Percentiles rank a stretch among this genome's conserved stretches.
Evolutionary conservation across 2,329 filamentous ascomycete genomes (phyloP).

Genomic region (Microcera coccophila): DNA sequence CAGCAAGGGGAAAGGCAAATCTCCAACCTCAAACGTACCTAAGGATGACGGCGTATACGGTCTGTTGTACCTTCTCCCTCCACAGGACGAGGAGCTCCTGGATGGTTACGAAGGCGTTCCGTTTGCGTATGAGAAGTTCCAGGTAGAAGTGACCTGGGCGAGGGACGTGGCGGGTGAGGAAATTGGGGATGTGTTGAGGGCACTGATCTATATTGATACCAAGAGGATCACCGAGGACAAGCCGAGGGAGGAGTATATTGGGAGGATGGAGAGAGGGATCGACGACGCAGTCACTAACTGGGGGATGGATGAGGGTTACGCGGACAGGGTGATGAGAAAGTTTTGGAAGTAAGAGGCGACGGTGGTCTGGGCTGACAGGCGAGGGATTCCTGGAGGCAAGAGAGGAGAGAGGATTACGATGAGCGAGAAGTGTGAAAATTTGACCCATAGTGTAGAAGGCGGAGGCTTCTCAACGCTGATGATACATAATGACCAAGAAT

Average conservation of each 20-base stretch:
- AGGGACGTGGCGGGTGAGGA: constrained; percentile 18
- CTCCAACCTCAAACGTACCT: constrained; percentile 1
- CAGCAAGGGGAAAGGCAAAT: constrained; percentile 9
- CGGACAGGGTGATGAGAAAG: constrained; percentile 49
- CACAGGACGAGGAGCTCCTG: constrained; percentile 47
- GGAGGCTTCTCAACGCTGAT: too few relatives aligned
- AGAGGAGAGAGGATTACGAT: not conserved
- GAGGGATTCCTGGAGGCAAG: too few relatives aligned
- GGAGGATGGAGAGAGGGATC: constrained; percentile 61
- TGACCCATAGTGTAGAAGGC: not conserved
- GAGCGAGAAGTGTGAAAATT: not conserved
- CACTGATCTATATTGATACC: constrained; percentile 60
- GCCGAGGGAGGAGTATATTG: constrained; percentile 56
- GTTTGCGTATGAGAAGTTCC: constrained; percentile 53
- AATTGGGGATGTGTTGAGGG: constrained; percentile 27
- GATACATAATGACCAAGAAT: too few relatives aligned
- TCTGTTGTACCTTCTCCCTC: constrained; percentile 51
- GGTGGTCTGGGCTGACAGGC: too few relatives aligned
- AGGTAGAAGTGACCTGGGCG: constrained; percentile 32
- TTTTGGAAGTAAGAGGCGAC: constrained; percentile 31
- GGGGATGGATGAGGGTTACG: constrained; percentile 55
- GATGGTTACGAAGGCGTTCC: constrained; percentile 62
- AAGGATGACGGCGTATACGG: constrained; percentile 51
- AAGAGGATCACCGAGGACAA: constrained; percentile 34
- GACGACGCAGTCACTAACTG: constrained; percentile 50